Evolutionary conservation across 352 stramenopile genomes (phyloP).

Genomic region (Phytopythium vexans): DNA sequence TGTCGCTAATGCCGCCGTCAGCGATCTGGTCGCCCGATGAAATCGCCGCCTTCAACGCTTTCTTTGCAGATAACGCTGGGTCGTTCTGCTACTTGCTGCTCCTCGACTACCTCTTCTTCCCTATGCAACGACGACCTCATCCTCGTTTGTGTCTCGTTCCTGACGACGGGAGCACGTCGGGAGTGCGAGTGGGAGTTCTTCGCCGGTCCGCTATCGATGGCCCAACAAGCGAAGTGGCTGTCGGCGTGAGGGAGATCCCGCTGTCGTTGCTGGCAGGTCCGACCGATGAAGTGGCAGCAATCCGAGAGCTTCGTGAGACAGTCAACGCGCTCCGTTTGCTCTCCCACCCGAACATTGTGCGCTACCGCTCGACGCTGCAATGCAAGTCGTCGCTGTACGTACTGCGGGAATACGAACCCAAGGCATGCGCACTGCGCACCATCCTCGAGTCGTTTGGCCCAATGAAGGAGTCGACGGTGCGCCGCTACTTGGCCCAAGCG

Average conservation of each 20-base stretch:
- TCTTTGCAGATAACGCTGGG: constrained; percentile 25
- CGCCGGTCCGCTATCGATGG: too few relatives aligned
- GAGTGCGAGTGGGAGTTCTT: constrained; percentile 2
- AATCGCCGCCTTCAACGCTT: constrained; percentile 29
- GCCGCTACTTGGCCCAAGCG: constrained; percentile 59
- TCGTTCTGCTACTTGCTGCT: constrained; percentile 45
- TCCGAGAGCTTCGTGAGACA: constrained; percentile 15
- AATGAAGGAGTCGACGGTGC: constrained; percentile 74
- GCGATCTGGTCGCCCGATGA: constrained; percentile 19
- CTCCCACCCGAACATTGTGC: constrained; percentile 38
- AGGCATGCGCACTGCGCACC: constrained; percentile 49
- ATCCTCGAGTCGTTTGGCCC: constrained; percentile 65
- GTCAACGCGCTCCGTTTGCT: constrained; percentile 41
- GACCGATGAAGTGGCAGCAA: constrained; percentile 4
- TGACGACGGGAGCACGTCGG: neutral
- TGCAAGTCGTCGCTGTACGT: constrained; percentile 29
- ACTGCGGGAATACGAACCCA: constrained; percentile 23
- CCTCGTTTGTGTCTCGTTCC: constrained; percentile 8
- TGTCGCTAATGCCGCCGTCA: neutral
- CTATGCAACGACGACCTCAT: constrained; percentile 11
- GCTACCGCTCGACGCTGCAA: constrained; percentile 35
- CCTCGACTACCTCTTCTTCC: constrained; percentile 57
- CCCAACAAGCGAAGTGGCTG: constrained; percentile 4
- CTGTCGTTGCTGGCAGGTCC: constrained; percentile 2
- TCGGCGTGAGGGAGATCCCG: constrained; percentile 15